Evolutionary conservation across 1,284 basidiomycete species (phyloP).

Genomic region (Abortiporus biennis): DNA sequence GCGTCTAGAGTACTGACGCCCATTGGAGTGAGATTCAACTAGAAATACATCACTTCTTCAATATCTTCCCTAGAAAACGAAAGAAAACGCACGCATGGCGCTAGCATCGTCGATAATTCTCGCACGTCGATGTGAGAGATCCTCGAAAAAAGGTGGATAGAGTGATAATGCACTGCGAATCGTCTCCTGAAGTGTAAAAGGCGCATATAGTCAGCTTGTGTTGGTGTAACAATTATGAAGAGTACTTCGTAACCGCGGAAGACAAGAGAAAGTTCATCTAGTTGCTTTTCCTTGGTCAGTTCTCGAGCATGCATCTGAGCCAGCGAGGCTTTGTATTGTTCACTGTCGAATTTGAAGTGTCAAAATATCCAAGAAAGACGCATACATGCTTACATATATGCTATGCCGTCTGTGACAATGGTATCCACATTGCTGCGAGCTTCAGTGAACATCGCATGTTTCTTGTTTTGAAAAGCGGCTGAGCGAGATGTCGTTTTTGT

Average conservation of each 20-base stretch:
- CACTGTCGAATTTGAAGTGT: conserved; percentile 14
- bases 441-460: conserved; percentile 20
- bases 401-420: conserved; percentile 21
- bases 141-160: conserved; percentile 28
- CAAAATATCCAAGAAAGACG: not conserved
- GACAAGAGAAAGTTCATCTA: not conserved
- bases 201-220: too few species aligned
- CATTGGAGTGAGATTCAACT: conserved; percentile 30
- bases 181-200: conserved; percentile 22
- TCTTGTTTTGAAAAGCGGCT: conserved; percentile 24
- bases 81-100: conserved; percentile 26
- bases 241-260: not conserved
- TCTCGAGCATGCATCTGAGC: conserved; percentile 17
- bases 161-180: conserved; percentile 24
- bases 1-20: conserved; percentile 31
- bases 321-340: conserved; percentile 21
- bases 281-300: not conserved
- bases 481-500: conserved; percentile 22
- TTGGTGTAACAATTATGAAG: too few species aligned
- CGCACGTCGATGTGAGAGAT: conserved; percentile 28
- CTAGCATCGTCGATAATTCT: conserved; percentile 30
- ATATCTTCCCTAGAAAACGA: conserved; percentile 1
- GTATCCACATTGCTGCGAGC: conserved; percentile 22
- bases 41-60: not conserved
- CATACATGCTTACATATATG: conserved; percentile 23